Conservation (phyloP, 2,329 filamentous ascomycete genomes). For the Sporothrix humicola region DNA sequence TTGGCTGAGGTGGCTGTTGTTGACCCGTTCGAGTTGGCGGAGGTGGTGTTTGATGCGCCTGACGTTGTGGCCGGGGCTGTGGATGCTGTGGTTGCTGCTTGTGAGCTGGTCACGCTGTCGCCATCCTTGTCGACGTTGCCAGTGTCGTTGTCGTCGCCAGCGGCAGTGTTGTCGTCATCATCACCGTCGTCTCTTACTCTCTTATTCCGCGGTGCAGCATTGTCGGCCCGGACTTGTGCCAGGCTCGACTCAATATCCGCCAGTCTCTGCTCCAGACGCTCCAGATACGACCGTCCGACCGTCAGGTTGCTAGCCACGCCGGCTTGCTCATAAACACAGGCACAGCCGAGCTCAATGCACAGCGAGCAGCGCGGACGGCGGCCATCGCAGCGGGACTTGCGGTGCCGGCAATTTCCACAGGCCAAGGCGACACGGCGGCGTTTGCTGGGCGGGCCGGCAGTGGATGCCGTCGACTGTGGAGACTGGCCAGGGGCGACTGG, state of each 20-base stretch:
- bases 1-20: neutral
- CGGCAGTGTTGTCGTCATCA: neutral
- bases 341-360: conserved; percentile 32
- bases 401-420: conserved; percentile 31
- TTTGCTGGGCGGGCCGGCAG: conserved; percentile 22
- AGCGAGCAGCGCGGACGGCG: conserved; percentile 30
- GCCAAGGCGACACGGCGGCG: conserved; percentile 31
- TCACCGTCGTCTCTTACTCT: neutral
- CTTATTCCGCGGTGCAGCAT: neutral
- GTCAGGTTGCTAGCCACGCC: conserved; percentile 24
- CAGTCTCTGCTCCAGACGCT: conserved; percentile 33
- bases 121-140: neutral
- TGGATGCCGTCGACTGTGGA: neutral
- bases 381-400: conserved; percentile 35
- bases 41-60: neutral
- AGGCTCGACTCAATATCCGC: conserved; percentile 25
- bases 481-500: neutral
- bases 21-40: neutral
- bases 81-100: neutral
- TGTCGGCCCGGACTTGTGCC: neutral
- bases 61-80: neutral
- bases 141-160: neutral
- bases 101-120: neutral
- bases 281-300: conserved; percentile 22
- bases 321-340: conserved; percentile 33